phyloP scores from a whole-genome alignment of 2,329 filamentous ascomycete species.

The Epichloe typhina region DNA sequence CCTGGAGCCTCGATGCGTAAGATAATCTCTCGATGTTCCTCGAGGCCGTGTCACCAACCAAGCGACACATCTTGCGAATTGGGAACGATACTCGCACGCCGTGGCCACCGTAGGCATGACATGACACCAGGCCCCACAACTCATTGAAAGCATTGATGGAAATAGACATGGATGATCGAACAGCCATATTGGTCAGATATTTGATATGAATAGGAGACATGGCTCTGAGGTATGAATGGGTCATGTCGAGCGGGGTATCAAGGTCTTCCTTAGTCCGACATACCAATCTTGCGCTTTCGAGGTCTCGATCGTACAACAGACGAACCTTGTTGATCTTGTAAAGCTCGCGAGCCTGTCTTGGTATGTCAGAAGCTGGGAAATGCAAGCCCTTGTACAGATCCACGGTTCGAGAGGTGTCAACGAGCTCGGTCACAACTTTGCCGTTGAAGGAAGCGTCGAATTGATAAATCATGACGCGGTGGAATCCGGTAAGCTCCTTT shows the following conservation, averaged over 20 bases:
- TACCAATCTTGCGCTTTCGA: constrained; percentile 66
- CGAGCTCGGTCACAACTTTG: constrained; percentile 74
- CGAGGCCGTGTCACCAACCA: constrained; percentile 76
- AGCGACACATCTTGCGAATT: constrained; percentile 79
- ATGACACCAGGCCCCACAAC: constrained; percentile 79
- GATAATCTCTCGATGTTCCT: constrained; percentile 79
- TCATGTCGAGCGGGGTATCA: constrained; percentile 66
- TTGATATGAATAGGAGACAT: constrained; percentile 88
- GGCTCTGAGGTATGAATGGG: constrained; percentile 70
- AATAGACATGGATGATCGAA: constrained; percentile 89
- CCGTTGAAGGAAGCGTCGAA: constrained; percentile 77
- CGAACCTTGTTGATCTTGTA: constrained; percentile 87
- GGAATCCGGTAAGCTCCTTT: constrained; percentile 82
- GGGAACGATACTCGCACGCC: constrained; percentile 90
- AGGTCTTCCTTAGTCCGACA: constrained; percentile 65
- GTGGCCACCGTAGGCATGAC: constrained; percentile 62
- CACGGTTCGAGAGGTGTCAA: constrained; percentile 65
- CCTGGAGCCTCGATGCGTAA: constrained; percentile 72
- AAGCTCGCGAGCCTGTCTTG: constrained; percentile 72
- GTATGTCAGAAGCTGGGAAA: constrained; percentile 81
- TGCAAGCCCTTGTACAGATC: constrained; percentile 80
- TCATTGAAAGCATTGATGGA: constrained; percentile 79
- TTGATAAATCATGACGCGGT: constrained; percentile 87
- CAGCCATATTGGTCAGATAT: constrained; percentile 78
- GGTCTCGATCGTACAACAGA: constrained; percentile 72